Percentiles rank a stretch among this genome's conserved stretches.
Evolutionary conservation across 805 yeast genomes (phyloP).

Genomic region (Wickerhamiella cacticola): DNA sequence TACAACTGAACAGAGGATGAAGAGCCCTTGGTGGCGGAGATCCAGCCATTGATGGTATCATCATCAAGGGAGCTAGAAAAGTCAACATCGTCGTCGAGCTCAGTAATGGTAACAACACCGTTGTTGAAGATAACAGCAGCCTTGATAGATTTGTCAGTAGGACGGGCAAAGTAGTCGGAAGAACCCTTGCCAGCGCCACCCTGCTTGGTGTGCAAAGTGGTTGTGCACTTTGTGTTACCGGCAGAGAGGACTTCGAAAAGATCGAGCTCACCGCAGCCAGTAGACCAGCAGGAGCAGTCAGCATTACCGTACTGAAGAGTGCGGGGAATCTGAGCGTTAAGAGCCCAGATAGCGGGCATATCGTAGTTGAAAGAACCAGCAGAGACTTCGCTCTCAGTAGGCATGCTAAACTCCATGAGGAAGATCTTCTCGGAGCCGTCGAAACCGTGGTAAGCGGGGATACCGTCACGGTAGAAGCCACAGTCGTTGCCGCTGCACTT

Average conservation of each 20-base stretch:
- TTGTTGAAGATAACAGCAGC: conserved; percentile 77
- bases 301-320: conserved; percentile 82
- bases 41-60: conserved; percentile 37
- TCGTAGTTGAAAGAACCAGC: conserved; percentile 52
- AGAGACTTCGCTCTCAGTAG: conserved; percentile 43
- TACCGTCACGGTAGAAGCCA: conserved; percentile 75
- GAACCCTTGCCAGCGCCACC: conserved; percentile 78
- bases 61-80: conserved; percentile 45
- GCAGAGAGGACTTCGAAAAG: conserved; percentile 74
- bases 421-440: conserved; percentile 75
- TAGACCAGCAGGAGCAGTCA: conserved; percentile 86
- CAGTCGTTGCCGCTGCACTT: conserved; percentile 39
- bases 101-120: conserved; percentile 37
- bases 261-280: conserved; percentile 98
- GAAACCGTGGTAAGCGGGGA: conserved; percentile 92
- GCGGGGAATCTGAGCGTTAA: conserved; percentile 93
- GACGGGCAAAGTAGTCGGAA: conserved; percentile 78
- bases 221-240: conserved; percentile 57
- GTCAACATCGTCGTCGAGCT: conserved; percentile 43
- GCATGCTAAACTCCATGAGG: conserved; percentile 91
- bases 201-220: conserved; percentile 78
- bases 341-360: conserved; percentile 97
- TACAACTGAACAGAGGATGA: conserved; percentile 27
- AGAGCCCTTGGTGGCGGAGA: conserved; percentile 35
- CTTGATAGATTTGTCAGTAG: conserved; percentile 61